Evolutionary conservation across 352 stramenopile genomes (phyloP).

Genomic region (Discostella stelligera): DNA sequence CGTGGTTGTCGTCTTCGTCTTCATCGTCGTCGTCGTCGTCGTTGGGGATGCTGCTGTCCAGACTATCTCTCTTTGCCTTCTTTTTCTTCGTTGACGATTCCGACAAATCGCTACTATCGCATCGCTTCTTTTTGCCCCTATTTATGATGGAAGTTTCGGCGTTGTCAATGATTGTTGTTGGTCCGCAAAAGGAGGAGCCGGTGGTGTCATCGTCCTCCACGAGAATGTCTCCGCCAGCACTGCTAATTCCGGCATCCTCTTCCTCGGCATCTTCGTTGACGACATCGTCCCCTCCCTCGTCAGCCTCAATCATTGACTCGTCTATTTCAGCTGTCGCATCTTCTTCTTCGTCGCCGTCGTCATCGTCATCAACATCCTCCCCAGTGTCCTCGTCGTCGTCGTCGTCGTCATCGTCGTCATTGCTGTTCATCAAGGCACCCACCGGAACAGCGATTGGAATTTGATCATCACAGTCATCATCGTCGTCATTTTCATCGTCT

Average conservation of each 20-base stretch:
- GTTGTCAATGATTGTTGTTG: not conserved
- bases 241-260: not conserved
- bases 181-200: not conserved
- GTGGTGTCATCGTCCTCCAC: not conserved
- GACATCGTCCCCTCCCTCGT: constrained; percentile 1
- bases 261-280: constrained; percentile 15
- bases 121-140: constrained; percentile 1
- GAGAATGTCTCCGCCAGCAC: not conserved
- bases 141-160: not conserved
- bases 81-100: constrained; percentile 6
- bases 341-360: constrained; percentile 20
- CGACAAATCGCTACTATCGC: not conserved
- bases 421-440: not conserved
- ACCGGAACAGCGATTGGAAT: constrained; percentile 19
- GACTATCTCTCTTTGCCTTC: not conserved
- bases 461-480: constrained; percentile 25
- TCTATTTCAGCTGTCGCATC: not conserved
- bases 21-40: constrained; percentile 4
- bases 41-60: not conserved
- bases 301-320: not conserved
- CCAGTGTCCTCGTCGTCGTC: constrained; percentile 15
- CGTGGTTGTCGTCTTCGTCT: constrained; percentile 21
- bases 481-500: constrained; percentile 19
- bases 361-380: constrained; percentile 4
- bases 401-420: constrained; percentile 3